These are phyloP conservation scores for Venturia carpophila DNA, from an alignment of 2,329 filamentous ascomycete genomes.

Conservation along the genomic window DNA sequence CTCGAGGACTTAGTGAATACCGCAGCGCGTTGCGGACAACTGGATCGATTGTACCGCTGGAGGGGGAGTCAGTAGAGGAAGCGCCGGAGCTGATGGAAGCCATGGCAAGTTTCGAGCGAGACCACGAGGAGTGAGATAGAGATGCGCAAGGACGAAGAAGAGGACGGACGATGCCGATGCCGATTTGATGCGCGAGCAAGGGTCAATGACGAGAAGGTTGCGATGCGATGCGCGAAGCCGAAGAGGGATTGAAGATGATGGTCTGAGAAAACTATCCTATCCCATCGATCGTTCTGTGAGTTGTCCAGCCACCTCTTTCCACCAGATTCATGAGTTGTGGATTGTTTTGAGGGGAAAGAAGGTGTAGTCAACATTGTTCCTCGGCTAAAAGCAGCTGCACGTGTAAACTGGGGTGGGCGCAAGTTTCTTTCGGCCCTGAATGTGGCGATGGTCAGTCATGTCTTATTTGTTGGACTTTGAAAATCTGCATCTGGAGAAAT, in stretches of 20 bases:
- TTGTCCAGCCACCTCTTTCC: neutral
- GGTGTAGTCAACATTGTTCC: neutral
- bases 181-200: neutral
- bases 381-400: neutral
- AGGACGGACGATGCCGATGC: too few species aligned
- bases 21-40: constrained; percentile 78
- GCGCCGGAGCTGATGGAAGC: constrained; percentile 9
- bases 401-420: neutral
- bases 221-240: neutral
- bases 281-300: neutral
- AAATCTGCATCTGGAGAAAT: too few species aligned
- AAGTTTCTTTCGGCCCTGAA: neutral
- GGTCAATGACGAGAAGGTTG: neutral
- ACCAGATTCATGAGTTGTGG: neutral
- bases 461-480: too few species aligned
- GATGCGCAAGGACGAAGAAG: neutral
- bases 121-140: neutral
- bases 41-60: constrained; percentile 46
- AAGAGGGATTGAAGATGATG: neutral
- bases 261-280: neutral
- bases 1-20: constrained; percentile 73
- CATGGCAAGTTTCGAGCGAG: neutral
- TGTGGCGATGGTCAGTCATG: neutral
- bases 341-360: neutral
- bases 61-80: constrained; percentile 7